phyloP scores from a whole-genome alignment of 2,329 filamentous ascomycete species.

The Nemania sp. region DNA sequence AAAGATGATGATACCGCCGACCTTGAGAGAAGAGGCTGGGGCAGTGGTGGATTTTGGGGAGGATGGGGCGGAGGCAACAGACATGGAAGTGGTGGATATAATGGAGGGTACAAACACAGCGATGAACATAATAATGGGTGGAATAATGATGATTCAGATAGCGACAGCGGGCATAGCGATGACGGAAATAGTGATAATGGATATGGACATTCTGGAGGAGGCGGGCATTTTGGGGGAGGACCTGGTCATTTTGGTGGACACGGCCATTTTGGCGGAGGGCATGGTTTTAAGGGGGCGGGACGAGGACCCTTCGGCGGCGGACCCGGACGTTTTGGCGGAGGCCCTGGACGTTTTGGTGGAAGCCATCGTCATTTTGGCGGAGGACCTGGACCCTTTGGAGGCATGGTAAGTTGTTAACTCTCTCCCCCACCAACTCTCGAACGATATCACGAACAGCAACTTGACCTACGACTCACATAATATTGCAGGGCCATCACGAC shows the following conservation, averaged over 20 bases:
- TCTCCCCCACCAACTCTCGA: not conserved
- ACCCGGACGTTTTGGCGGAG: not conserved
- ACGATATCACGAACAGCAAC: not conserved
- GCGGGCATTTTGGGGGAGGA: not conserved
- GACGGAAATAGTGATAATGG: not conserved
- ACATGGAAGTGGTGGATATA: not conserved
- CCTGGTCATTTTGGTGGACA: not conserved
- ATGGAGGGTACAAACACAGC: not conserved
- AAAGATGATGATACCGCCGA: not conserved
- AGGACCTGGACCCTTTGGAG: constrained; percentile 1
- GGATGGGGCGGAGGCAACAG: not conserved
- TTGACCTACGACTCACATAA: not conserved
- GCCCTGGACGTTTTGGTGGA: no score
- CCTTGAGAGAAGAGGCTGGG: constrained; percentile 10
- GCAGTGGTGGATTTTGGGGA: constrained; percentile 4
- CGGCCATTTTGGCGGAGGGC: not conserved
- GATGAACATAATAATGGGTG: not conserved
- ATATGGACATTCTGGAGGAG: not conserved
- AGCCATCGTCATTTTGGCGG: not conserved
- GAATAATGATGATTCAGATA: not conserved
- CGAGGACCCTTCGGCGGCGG: not conserved
- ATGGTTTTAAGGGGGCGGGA: not conserved
- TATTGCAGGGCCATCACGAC: not conserved
- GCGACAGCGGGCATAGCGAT: not conserved
- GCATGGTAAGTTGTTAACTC: constrained; percentile 11